Base-by-base conservation (phyloP, 129 eudicot genomes). In the Flaveria trinervia region DNA sequence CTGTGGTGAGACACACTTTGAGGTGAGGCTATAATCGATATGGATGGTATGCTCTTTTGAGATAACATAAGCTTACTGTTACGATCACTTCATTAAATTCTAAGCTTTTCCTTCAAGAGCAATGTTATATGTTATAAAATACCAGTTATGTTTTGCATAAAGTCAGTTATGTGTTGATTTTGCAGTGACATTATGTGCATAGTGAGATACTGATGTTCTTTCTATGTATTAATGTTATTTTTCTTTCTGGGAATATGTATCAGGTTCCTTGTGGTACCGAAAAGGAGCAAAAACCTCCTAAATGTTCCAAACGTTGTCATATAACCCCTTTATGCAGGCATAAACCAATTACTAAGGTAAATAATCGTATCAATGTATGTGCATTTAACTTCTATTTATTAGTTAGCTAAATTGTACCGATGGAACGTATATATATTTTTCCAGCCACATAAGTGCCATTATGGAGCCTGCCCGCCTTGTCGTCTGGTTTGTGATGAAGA, bases 191-290 rank as follows among this genome's bases (percentile, higher is more conserved):
- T 23, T 41, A 14, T 52, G 3, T 70, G 33, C 67, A 61, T 25
- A 25, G n/a, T 26, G 67, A 25, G 43, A n/a, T 61, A 23, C 44
- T 15, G 22, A 9, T 44, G 15, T 49, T 39, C 23, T 16, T 46
- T 70, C 26, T 69, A 46, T 51, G n/a, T 22, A 11, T 46, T 33
- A 8, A 68, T 56, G 51, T 83, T 25, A 82, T 67, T 11, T 14
- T 20, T 43, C 8, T 59, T 33, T 79, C 57, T 72, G 59, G 68
- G 25, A 74, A 67, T 16, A 75, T 76, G 65, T 70, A 65, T 76
- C 83, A 93, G 98, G 97, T 93, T 79, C 97, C 97, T 16, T 93
- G 98, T 84, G 98, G 98, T 81, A 89, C 98, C 14, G 97, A 93
- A 88, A 83, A 70, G 79, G 96, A 89, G 70, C 98, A 93, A 81